Evolutionary conservation across 2,329 filamentous ascomycete species (phyloP), one percentile per base, ranked within the genome.

Genomic region (Drechslera avenae): DNA sequence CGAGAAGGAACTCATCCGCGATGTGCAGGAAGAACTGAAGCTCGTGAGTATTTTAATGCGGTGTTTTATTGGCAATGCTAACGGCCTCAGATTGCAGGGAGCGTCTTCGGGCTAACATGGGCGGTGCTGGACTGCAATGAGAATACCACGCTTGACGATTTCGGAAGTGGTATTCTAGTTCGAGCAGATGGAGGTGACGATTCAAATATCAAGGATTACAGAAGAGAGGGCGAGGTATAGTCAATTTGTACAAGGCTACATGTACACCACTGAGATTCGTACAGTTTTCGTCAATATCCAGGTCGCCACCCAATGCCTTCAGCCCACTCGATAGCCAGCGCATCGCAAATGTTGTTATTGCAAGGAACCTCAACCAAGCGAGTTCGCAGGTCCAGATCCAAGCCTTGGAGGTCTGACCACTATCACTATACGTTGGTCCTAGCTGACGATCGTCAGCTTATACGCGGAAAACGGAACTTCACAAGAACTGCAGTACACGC

Each of bases 261-360:
- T 32, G 40, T n/a, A 18, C 5, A 5, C 7, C 18, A 36, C 52
- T 67, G 6, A 67, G 14, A 3, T 16, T 16, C 3, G 6, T 16
- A 8, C 42, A 69, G 62, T 54, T 62, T 28, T 54, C 59, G 5
- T 49, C 57, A 3, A 49, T 48, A 9, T 45, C 33, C 16, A 45
- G 28, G 42, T 45, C 61, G 54, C 37, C 60, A 46, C 4, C 26
- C 10, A 28, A 9, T 4, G 10, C 4, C 64, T 72, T 67, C 49
- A 66, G 56, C 52, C 66, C 68, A 49, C 70, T 78, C 49, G 80
- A 83, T 51, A 76, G 75, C 48, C 76, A 75, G 40, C 79, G 79
- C 45, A 89, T 96, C 58, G 88, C 91, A 56, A 91, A 96, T 73
- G 80, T 97, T 9, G 80, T 97, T 17, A 82, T 99, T 44, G 90